These are phyloP conservation scores for Plasmodium coatneyi DNA, from an alignment of 169 alveolate species.

Conservation along the genomic window DNA sequence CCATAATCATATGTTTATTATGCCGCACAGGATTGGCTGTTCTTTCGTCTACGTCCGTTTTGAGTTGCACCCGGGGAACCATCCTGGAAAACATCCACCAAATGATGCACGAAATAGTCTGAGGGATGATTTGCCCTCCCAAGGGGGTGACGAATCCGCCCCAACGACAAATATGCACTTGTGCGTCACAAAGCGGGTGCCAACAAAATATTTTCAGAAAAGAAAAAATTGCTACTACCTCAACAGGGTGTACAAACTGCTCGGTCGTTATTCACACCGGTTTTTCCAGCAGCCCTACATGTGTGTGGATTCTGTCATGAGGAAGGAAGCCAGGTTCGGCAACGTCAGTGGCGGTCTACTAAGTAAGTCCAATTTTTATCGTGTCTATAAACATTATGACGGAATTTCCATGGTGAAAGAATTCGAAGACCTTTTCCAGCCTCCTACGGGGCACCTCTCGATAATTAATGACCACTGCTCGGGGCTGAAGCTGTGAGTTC, in stretches of 20 bases:
- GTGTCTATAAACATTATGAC: conserved; percentile 4
- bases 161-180: background rate
- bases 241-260: conserved; percentile 20
- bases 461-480: conserved; percentile 55
- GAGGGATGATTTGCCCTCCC: background rate
- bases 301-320: conserved; percentile 18
- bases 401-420: background rate
- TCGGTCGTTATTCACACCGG: background rate
- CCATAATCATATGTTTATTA: conserved; percentile 20
- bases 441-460: conserved; percentile 16
- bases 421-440: conserved; percentile 17
- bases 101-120: background rate
- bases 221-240: conserved; percentile 25
- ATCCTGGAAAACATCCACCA: background rate
- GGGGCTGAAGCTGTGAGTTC: conserved; percentile 8
- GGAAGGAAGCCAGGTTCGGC: background rate
- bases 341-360: background rate
- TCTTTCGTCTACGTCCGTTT: conserved; percentile 19
- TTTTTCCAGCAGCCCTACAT: conserved; percentile 44
- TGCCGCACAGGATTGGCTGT: conserved; percentile 64
- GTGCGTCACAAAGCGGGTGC: conserved; percentile 18
- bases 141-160: background rate
- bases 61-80: background rate
- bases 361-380: conserved; percentile 19
- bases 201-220: conserved; percentile 40